Conservation (phyloP, 202 grass and related monocot genomes). For the Schoenoplectus tabernaemontani region DNA sequence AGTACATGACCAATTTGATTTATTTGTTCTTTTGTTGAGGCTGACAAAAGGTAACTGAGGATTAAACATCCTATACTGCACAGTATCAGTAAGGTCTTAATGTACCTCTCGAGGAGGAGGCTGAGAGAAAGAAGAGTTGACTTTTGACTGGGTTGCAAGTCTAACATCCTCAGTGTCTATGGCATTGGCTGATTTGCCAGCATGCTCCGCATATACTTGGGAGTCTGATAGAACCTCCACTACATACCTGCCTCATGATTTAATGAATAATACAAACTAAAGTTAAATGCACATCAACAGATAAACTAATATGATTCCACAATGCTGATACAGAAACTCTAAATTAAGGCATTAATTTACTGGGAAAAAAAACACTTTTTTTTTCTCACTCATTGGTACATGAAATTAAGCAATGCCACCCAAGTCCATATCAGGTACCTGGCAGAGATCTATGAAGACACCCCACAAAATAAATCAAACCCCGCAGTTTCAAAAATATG, state of each 20-base stretch:
- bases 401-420: background rate
- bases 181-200: slow-evolving; percentile 41
- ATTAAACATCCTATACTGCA: background rate
- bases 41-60: background rate
- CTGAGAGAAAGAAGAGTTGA: slow-evolving; percentile 96
- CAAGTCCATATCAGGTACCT: background rate
- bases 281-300: background rate
- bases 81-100: background rate
- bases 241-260: slow-evolving; percentile 40
- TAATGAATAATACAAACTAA: background rate
- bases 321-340: slow-evolving; percentile 1
- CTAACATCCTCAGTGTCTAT: slow-evolving; percentile 82
- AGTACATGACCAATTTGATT: background rate
- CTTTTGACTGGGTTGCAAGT: slow-evolving; percentile 83
- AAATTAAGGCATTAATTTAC: background rate
- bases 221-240: slow-evolving; percentile 74
- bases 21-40: background rate
- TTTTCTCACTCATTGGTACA: too few species aligned
- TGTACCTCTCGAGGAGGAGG: slow-evolving; percentile 89
- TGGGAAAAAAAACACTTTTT: background rate
- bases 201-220: slow-evolving; percentile 85
- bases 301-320: background rate
- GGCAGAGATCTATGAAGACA: background rate
- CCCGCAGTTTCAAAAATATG: background rate
- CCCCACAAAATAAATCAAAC: background rate